A percentile compares a stretch with the other conserved stretches of the same genome.
Conservation (phyloP, 768 basidiomycete genomes). For the Lactarius quietus region DNA sequence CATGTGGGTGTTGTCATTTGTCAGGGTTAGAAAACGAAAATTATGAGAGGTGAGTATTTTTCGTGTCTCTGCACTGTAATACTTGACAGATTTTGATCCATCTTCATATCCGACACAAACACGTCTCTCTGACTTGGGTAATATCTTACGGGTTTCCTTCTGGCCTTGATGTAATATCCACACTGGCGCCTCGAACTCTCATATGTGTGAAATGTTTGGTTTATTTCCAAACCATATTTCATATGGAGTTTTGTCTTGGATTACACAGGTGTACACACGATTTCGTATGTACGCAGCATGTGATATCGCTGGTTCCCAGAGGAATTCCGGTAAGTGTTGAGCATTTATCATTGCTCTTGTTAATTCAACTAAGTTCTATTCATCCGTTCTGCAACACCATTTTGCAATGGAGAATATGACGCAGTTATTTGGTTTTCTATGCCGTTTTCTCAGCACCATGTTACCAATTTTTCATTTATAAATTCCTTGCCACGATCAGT, state of each 20-base stretch:
- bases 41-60: too few species aligned
- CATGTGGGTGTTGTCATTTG: too few species aligned
- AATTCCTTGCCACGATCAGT: neutral
- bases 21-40: too few species aligned
- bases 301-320: neutral
- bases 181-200: neutral
- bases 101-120: too few species aligned
- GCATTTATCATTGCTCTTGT: neutral
- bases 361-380: neutral
- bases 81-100: too few species aligned
- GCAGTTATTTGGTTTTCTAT: neutral
- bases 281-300: neutral
- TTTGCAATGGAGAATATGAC: neutral
- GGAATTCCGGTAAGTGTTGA: neutral
- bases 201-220: neutral
- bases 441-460: neutral
- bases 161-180: neutral
- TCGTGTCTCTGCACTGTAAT: too few species aligned
- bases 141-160: too few species aligned
- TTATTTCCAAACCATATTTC: neutral
- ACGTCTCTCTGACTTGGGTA: too few species aligned
- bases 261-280: rapidly evolving
- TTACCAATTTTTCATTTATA: rapidly evolving
- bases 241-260: neutral
- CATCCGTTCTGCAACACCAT: too few species aligned